Evolutionary conservation across 331 rosid genomes (phyloP), one percentile per base, ranked within the genome.

Genomic region (Quercus tomentella): DNA sequence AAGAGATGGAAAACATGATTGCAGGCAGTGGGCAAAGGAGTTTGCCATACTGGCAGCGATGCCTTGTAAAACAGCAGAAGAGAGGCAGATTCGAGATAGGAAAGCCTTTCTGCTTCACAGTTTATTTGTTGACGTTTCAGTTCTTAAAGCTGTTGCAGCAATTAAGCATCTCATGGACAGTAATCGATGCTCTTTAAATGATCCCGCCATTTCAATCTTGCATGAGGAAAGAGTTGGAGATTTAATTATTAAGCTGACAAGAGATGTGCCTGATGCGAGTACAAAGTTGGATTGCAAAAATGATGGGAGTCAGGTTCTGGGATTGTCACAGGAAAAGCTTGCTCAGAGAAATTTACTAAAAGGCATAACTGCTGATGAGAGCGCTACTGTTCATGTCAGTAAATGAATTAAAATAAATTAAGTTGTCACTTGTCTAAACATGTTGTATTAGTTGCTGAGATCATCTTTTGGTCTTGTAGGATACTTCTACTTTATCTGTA

Each of bases 331-430:
- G 54, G 96, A 89, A 82, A 91, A 93, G 82, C 88, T 93, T 73
- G 90, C 97, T 61, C 92, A 49, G 76, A 89, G 98, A 88, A 95
- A 95, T 86, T 88, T 95, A 86, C 93, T 95, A 26, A 95, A 95
- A 90, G 99, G 99, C 83, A 89, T 95, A 79, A 95, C 98, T 26
- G 98, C 99, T 63, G 99, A 95, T 83, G 99, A 95, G 81, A 95
- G 99, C 84, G 98, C 97, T 76, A 92, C 99, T 14, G 99, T 95
- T 80, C 99, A 95, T 87, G 99, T 95, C 85, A 86, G 93, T 87
- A 80, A 76, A 63, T 49, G 30, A 49, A 15, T 23, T 70, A 67
- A 49, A 20, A 67, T 33, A 35, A 67, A 31, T 67, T 18, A 67
- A 4, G 51, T 20, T 67, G 49, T 65, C 23, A 17, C 54, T 14